A percentile compares a stretch with the other conserved stretches of the same genome.
These are phyloP conservation scores for Chytriomyces confervae DNA, from an alignment of 192 early-diverging fungal genomes.

Conservation along the genomic window DNA sequence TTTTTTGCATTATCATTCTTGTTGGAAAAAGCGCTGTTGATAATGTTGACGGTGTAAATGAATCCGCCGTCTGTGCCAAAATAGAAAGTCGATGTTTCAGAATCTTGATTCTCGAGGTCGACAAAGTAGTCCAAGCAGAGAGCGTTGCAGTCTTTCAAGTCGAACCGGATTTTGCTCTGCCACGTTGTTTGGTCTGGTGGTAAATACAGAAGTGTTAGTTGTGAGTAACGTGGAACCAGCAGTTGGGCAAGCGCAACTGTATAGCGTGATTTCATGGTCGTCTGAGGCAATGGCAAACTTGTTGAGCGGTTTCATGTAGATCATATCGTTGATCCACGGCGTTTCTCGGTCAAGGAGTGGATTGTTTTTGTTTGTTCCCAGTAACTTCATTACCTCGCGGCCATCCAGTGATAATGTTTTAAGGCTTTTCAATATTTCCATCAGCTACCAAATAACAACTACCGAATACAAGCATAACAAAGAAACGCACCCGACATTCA, in stretches of 20 bases:
- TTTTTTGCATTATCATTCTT: constrained; percentile 40
- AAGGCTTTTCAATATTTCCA: constrained; percentile 15
- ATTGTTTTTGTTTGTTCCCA: constrained; percentile 37
- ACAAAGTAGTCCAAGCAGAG: constrained; percentile 46
- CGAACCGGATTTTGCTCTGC: constrained; percentile 48
- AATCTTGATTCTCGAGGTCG: constrained; percentile 46
- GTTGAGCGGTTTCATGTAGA: constrained; percentile 46
- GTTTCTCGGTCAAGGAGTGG: constrained; percentile 31
- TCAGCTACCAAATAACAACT: not conserved
- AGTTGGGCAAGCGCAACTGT: constrained; percentile 38
- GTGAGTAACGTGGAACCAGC: not conserved
- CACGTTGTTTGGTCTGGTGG: constrained; percentile 50
- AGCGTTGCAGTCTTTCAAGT: constrained; percentile 50
- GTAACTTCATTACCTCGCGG: constrained; percentile 25
- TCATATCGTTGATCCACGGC: constrained; percentile 56
- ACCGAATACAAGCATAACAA: not conserved
- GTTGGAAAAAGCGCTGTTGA: constrained; percentile 38
- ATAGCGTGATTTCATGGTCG: constrained; percentile 59
- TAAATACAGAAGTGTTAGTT: not conserved
- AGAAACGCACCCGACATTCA: constrained; percentile 42
- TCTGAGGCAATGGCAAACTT: constrained; percentile 56
- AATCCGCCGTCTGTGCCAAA: constrained; percentile 58
- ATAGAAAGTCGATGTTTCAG: constrained; percentile 43
- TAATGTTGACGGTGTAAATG: constrained; percentile 46
- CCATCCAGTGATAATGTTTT: constrained; percentile 21